These are phyloP conservation scores for Eutrema yunnanense DNA, from an alignment of 345 rosid species.

Conservation along the genomic window DNA sequence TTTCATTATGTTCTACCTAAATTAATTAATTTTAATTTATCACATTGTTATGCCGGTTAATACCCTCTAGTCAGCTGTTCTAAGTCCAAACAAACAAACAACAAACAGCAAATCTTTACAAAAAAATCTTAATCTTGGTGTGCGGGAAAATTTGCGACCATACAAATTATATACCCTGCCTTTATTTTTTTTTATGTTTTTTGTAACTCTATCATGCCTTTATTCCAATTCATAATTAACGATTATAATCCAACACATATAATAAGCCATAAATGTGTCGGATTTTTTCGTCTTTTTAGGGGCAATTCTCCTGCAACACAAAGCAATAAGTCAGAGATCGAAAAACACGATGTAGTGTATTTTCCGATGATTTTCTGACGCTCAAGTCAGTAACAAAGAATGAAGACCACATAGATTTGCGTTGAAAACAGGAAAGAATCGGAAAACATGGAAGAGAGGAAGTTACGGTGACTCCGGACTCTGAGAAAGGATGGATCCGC, in stretches of 20 bases:
- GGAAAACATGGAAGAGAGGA: too few relatives aligned
- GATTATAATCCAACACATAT: neutral
- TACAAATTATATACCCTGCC: neutral
- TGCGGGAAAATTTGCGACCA: constrained; percentile 8
- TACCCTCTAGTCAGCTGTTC: constrained; percentile 15
- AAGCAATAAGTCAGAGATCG: too few relatives aligned
- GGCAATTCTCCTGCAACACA: too few relatives aligned
- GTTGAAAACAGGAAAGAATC: too few relatives aligned
- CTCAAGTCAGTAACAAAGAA: too few relatives aligned
- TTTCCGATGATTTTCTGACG: too few relatives aligned
- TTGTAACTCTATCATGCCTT: neutral
- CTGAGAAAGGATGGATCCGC: too few relatives aligned
- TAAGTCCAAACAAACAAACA: constrained; percentile 15
- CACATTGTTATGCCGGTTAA: constrained; percentile 6
- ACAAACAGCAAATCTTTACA: constrained; percentile 17
- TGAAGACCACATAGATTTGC: too few relatives aligned
- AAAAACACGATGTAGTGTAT: too few relatives aligned
- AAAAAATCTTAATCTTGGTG: constrained; percentile 8
- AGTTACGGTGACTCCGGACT: too few relatives aligned
- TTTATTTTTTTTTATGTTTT: neutral
- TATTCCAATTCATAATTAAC: neutral
- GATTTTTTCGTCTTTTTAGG: too few relatives aligned
- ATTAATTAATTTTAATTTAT: neutral
- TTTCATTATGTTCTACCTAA: constrained; percentile 10
- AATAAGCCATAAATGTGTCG: neutral